Evolutionary conservation across 179 eudicot genomes (phyloP), one percentile per base, ranked within the genome.

Genomic region (Sideroxylon spinosum): DNA sequence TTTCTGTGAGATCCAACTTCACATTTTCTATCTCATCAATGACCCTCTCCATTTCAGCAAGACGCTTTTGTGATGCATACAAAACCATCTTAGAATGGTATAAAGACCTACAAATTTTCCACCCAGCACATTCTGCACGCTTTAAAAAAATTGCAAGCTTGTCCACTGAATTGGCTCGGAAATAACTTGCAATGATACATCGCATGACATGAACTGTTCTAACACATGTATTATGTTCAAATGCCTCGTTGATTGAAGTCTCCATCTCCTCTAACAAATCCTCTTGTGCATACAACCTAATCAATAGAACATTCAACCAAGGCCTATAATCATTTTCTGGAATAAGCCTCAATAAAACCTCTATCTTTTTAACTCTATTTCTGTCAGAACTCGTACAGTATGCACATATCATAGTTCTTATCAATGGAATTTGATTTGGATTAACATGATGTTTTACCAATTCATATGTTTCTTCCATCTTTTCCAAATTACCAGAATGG

Each of bases 71-170:
- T 53, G 86, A 80, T 23, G 85, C 81, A 82, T 88, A 93, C 97
- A 93, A 82, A 56, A 90, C 85, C 99, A 93, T 87, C 80, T 86
- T 83, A 84, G 92, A 87, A 71, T 93, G 98, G 82, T 93, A 95
- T 25, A 91, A 76, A 26, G 94, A 90, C 78, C 92, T 78, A 67
- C 93, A 90, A 20, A 88, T 72, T 81, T 74, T 89, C 99, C 99
- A 95, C 61, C 93, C 94, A 8, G 89, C 88, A 84, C 2, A 11
- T 78, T 90, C 94, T 12, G 97, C 92, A 77, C 84, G 90, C 71
- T 84, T 87, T 68, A 89, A 87, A 81, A 95, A 95, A 44, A 68
- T 74, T 22, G 87, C 88, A 73, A 95, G 90, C 85, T 83, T 86
- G 80, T 93, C 99, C 71, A 91, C 90, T 22, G 85, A 87, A 76